These are phyloP conservation scores for Amylocystis lapponica DNA, from an alignment of 768 basidiomycete genomes.

Conservation along the genomic window DNA sequence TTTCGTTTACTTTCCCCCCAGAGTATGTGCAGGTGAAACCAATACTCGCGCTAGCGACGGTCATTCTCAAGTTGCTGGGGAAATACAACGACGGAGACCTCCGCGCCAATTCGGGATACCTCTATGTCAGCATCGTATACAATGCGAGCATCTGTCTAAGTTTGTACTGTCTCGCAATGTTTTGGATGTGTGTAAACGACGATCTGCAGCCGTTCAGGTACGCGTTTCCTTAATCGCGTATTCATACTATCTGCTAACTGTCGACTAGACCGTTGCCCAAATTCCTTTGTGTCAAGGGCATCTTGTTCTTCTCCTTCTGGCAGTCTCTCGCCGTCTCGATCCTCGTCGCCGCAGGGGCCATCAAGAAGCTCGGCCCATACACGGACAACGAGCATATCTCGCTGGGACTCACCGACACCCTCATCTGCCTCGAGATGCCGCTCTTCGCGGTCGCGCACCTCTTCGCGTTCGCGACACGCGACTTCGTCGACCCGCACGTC, in stretches of 20 bases:
- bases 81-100: conserved; percentile 91
- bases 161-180: conserved; percentile 90
- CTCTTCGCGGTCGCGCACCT: conserved; percentile 92
- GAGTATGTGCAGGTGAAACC: conserved; percentile 99
- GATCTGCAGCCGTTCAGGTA: conserved; percentile 88
- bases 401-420: conserved; percentile 80
- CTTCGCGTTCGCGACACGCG: conserved; percentile 89
- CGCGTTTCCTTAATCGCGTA: conserved; percentile 19
- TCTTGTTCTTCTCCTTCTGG: conserved; percentile 99
- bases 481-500: conserved; percentile 66
- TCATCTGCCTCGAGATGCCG: conserved; percentile 97
- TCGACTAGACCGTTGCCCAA: conserved; percentile 78
- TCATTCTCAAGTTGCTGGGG: conserved; percentile 80
- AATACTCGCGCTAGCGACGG: conserved; percentile 72
- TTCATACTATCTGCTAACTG: not conserved
- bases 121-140: conserved; percentile 85
- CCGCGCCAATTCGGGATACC: conserved; percentile 79
- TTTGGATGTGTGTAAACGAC: conserved; percentile 89
- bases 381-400: conserved; percentile 87
- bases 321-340: conserved; percentile 83
- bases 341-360: conserved; percentile 76
- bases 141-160: conserved; percentile 76
- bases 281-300: conserved; percentile 97
- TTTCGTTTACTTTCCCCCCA: conserved; percentile 25
- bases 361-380: conserved; percentile 80